Evolutionary conservation across 2,329 filamentous ascomycete species (phyloP), one percentile per base, ranked within the genome.

Genomic region (Fusarium ambrosium): DNA sequence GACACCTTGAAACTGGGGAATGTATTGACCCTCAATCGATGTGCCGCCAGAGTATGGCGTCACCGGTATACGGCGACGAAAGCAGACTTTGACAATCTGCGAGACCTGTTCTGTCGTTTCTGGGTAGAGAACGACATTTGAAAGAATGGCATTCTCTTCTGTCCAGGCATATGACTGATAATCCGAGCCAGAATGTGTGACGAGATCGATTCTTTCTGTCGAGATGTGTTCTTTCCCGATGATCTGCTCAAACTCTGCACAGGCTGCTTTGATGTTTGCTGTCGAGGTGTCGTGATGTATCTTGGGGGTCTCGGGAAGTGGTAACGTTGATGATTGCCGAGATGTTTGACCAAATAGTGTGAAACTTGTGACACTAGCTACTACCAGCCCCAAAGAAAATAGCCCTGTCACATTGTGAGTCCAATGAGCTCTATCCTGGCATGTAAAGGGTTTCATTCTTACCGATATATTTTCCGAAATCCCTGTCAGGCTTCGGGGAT

Each of bases 11-110:
- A 56, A 34, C 14, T 32, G 53, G 29, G 53, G 29, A 36, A 36
- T 34, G n/a, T 34, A 56, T 20, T 56, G 53, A 7, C 53, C 53
- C 32, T 56, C 53, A 13, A 56, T 36, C 6, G 29, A 34, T 2
- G 53, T 34, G 4, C 53, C 53, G 1, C 53, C 53, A 24, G 32
- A 93, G 80, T 94, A 95, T 2, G 90, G 90, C 2, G 92, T 94
- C 7, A 95, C 92, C 95, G 45, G 45, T 18, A 51, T 13, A 51
- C 24, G 45, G 10, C 45, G 45, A 29, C 45, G 45, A 29, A 51
- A 91, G 81, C 93, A 95, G 55, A 95, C 83, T 81, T 93, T 94
- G 91, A 94, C 94, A 68, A 95, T 90, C 45, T 87, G 84, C 36
- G 91, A 92, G 9, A 95, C 93, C 66, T 96, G 91, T 70, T 93